phyloP scores from a whole-genome alignment of 2,329 filamentous ascomycete genomes.

The Talaromyces sp. region DNA sequence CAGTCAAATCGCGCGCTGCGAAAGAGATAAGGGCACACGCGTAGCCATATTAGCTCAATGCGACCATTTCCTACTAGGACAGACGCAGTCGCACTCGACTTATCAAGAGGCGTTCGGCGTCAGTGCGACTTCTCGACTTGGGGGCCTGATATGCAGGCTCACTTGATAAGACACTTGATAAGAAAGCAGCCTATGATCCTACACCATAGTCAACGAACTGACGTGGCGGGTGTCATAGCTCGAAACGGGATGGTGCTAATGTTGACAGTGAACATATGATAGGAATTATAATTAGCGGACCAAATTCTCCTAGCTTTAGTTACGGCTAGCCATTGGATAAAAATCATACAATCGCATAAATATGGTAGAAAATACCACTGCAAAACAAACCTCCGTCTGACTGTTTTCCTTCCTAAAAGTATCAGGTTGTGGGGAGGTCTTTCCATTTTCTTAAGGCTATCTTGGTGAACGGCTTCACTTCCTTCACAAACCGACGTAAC shows the following conservation, averaged over 20 bases:
- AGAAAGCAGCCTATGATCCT: conserved; percentile 2
- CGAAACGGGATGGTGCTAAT: background rate
- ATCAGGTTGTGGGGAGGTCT: background rate
- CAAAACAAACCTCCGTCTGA: background rate
- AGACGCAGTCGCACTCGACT: background rate
- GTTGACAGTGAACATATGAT: background rate
- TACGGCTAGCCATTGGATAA: background rate
- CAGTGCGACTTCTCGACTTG: background rate
- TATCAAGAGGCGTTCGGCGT: conserved; percentile 1
- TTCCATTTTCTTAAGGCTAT: background rate
- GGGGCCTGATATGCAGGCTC: background rate
- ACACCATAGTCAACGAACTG: background rate
- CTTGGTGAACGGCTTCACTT: background rate
- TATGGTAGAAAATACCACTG: background rate
- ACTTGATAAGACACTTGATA: background rate
- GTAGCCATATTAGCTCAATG: background rate
- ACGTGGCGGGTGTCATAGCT: background rate
- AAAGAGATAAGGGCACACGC: background rate
- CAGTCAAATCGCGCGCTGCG: background rate
- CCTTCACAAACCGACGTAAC: background rate
- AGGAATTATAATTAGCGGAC: background rate
- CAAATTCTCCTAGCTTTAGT: background rate
- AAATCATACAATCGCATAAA: background rate
- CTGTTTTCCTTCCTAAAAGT: background rate
- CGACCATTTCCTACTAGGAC: background rate